Base-by-base conservation (phyloP, 768 basidiomycete genomes). In the Punctularia strigosozonata region DNA sequence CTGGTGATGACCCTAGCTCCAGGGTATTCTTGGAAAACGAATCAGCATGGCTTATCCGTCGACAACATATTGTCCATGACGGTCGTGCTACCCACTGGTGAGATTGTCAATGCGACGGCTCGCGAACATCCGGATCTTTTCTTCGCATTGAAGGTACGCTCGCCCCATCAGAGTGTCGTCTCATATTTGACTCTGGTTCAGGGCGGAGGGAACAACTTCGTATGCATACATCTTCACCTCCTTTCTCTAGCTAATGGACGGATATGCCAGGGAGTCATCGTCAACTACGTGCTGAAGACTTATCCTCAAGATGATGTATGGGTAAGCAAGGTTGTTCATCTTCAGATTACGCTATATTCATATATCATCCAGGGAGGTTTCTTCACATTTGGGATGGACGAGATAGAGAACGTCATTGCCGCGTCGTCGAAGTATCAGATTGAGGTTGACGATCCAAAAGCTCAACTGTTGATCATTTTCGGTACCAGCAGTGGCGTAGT, bases 181-280 rank as follows among this genome's bases (percentile, higher is more conserved):
- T 8, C 8, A 28, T 28, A 15, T 8, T 28, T 14, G 4, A 6
- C 25, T 25, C 17, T 6, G 13, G 15, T 31, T 7, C 25, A 45
- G 33, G 41, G 41, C 15, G 41, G 41, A 4, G 36, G 26, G 35
- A 42, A 42, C 24, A 42, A 42, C 36, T 42, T 37, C 33, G 41
- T 42, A 15, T 18, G 36, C 21, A 17, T n/a, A n/a, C n/a, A n/a
- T n/a, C n/a, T n/a, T 28, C 26, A 28, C 26, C 26, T 28, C 8
- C 26, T 28, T 8, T 28, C 26, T 8, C 8, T 28, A 28, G 8
- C 26, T 28, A 15, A 15, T 28, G 26, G 8, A 8, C 10, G 26
- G 8, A 28, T 15, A 28, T 28, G 26, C 8, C 26, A 28, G 26
- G 26, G 26, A 8, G 26, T 28, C 26, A 15, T 28, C 26, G 15